These are phyloP conservation scores for Hirsutella rhossiliensis DNA, from an alignment of 2,329 filamentous ascomycete genomes.

Conservation along the genomic window DNA sequence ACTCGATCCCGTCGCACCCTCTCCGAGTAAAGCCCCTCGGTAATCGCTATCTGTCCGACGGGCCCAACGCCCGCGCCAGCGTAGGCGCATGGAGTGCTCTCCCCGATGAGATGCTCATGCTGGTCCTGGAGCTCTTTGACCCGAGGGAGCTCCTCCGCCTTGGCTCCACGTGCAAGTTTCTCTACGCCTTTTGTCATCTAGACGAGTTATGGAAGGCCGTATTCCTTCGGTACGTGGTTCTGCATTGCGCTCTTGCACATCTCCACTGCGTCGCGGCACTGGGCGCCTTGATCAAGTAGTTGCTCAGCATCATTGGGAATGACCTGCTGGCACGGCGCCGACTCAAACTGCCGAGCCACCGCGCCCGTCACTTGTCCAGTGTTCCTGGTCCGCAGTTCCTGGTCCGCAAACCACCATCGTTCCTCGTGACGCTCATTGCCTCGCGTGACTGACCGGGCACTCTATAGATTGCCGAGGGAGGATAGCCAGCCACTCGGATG, in stretches of 20 bases:
- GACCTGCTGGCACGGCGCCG: no score
- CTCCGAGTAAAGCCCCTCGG: slow-evolving; percentile 77
- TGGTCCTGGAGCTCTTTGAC: slow-evolving; percentile 66
- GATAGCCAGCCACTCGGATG: slow-evolving; percentile 36
- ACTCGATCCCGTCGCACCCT: slow-evolving; percentile 67
- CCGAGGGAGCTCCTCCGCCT: slow-evolving; percentile 47
- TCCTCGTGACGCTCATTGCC: neutral
- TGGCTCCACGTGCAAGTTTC: slow-evolving; percentile 68
- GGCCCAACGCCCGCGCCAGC: slow-evolving; percentile 51
- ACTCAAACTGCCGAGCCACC: no score
- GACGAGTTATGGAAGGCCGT: slow-evolving; percentile 86
- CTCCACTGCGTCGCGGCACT: neutral
- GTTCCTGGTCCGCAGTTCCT: no score
- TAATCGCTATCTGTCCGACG: slow-evolving; percentile 61
- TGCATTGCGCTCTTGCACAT: neutral
- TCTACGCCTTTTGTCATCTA: slow-evolving; percentile 72
- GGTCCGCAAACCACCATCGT: neutral
- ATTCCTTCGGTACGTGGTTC: slow-evolving; percentile 64
- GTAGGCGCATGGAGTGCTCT: slow-evolving; percentile 55
- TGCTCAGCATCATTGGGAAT: no score
- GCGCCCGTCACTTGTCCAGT: no score
- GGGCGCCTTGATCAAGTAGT: no score
- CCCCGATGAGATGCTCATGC: slow-evolving; percentile 70
- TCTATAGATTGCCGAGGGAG: slow-evolving; percentile 14
- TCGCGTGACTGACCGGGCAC: slow-evolving; percentile 5